A percentile compares a stretch with the other conserved stretches of the same genome.
Conservation (phyloP, 257 asterid species). For the Solanum lignicaule region DNA sequence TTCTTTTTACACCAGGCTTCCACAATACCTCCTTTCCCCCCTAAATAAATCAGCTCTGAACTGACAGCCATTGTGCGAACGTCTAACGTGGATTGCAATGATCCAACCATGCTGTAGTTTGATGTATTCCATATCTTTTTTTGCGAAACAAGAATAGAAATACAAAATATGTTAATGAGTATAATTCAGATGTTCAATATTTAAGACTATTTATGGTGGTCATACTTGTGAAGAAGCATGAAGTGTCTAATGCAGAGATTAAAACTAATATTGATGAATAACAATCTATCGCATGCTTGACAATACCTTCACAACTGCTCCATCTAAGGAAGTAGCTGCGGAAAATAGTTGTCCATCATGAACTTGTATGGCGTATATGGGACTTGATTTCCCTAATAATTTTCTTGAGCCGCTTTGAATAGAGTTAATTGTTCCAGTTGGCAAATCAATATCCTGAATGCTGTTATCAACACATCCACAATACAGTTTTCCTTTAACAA, state of each 20-base stretch:
- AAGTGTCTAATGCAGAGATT: neutral
- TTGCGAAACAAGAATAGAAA: neutral
- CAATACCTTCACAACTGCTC: conserved; percentile 61
- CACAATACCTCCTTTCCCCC: conserved; percentile 52
- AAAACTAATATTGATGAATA: neutral
- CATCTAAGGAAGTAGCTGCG: conserved; percentile 55
- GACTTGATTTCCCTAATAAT: conserved; percentile 50
- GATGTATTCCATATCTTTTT: conserved; percentile 65
- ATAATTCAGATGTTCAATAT: neutral
- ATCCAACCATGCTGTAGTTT: conserved; percentile 41
- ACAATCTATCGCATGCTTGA: neutral
- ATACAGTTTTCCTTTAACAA: conserved; percentile 57
- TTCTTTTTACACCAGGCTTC: conserved; percentile 80
- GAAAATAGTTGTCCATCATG: conserved; percentile 55
- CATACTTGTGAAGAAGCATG: neutral
- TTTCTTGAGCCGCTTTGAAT: conserved; percentile 69
- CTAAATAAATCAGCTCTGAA: conserved; percentile 62
- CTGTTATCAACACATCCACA: conserved; percentile 77
- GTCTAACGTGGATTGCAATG: conserved; percentile 51
- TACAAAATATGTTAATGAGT: neutral
- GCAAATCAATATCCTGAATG: conserved; percentile 88
- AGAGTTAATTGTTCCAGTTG: conserved; percentile 45
- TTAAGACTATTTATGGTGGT: neutral
- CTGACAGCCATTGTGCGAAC: conserved; percentile 50
- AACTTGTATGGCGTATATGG: conserved; percentile 51